Conservation (phyloP, 495 filamentous ascomycete species). For the Aspergillus avenaceus region DNA sequence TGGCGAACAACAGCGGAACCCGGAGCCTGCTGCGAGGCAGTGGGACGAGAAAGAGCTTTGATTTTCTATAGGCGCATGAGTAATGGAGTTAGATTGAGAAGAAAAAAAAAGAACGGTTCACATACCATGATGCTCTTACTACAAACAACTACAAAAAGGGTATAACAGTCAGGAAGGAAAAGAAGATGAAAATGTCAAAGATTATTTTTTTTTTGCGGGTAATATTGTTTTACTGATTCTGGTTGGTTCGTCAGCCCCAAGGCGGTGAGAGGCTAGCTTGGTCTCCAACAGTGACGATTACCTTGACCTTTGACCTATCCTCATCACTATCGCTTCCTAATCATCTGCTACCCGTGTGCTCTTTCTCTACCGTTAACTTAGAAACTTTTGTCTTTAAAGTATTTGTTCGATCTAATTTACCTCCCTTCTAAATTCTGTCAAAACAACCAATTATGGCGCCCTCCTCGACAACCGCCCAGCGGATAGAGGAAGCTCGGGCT, state of each 20-base stretch:
- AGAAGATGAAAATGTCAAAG: constrained; percentile 4
- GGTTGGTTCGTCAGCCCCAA: constrained; percentile 14
- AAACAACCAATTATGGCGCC: constrained; percentile 42
- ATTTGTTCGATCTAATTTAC: background rate
- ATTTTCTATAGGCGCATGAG: constrained; percentile 61
- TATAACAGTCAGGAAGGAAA: no score
- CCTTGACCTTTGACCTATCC: constrained; percentile 11
- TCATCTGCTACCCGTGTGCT: background rate
- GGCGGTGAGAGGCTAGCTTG: constrained; percentile 17
- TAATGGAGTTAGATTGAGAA: background rate
- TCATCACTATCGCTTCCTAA: constrained; percentile 5
- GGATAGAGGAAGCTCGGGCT: constrained; percentile 81
- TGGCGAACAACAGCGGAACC: constrained; percentile 69
- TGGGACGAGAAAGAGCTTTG: constrained; percentile 80
- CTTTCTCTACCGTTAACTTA: background rate
- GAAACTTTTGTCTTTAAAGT: background rate
- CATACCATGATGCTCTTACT: constrained; percentile 20
- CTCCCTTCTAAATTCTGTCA: constrained; percentile 5
- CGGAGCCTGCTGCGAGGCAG: constrained; percentile 71
- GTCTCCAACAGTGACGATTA: constrained; percentile 8
- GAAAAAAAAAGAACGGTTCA: background rate
- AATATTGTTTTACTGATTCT: constrained; percentile 4
- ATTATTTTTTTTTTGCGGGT: constrained; percentile 14
- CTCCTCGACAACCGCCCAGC: constrained; percentile 48
- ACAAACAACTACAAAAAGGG: background rate